Evolutionary conservation across 352 stramenopile species (phyloP).

Genomic region (Globisporangium cederbergense): DNA sequence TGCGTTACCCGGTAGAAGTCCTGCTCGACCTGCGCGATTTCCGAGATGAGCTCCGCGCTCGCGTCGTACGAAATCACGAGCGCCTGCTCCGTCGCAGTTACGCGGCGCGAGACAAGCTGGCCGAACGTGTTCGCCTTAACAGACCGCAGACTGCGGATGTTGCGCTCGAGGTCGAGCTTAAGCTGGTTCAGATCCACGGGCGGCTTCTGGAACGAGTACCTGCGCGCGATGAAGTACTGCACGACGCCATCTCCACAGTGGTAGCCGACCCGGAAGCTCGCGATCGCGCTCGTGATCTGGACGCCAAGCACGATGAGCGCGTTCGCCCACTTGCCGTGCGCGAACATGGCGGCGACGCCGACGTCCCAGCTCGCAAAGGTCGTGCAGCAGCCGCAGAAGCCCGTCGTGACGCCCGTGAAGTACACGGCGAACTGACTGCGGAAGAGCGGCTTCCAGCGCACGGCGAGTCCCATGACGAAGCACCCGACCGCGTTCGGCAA

Average conservation of each 20-base stretch:
- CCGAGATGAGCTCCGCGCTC: constrained; percentile 37
- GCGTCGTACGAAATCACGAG: constrained; percentile 35
- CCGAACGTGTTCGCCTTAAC: constrained; percentile 48
- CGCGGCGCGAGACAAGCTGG: constrained; percentile 36
- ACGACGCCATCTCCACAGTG: constrained; percentile 42
- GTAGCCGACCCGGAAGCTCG: constrained; percentile 38
- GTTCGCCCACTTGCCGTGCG: constrained; percentile 43
- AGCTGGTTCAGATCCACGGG: constrained; percentile 42
- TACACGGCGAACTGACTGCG: constrained; percentile 43
- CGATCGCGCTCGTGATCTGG: constrained; percentile 41
- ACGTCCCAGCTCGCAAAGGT: constrained; percentile 67
- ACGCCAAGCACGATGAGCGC: constrained; percentile 44
- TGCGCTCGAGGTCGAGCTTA: constrained; percentile 49
- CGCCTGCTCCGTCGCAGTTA: constrained; percentile 40
- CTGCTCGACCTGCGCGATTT: constrained; percentile 47
- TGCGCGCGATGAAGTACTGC: constrained; percentile 34
- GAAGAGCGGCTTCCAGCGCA: constrained; percentile 39
- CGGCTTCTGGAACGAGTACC: constrained; percentile 49
- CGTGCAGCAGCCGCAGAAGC: constrained; percentile 66
- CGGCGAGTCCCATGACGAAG: constrained; percentile 61
- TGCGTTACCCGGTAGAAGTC: constrained; percentile 39
- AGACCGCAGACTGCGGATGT: constrained; percentile 36
- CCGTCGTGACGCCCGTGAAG: constrained; percentile 54
- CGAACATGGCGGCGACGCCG: constrained; percentile 41
- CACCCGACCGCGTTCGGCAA: constrained; percentile 56